These are phyloP conservation scores for Brassica balearica DNA, from an alignment of 441 rosid genomes.

Conservation along the genomic window DNA sequence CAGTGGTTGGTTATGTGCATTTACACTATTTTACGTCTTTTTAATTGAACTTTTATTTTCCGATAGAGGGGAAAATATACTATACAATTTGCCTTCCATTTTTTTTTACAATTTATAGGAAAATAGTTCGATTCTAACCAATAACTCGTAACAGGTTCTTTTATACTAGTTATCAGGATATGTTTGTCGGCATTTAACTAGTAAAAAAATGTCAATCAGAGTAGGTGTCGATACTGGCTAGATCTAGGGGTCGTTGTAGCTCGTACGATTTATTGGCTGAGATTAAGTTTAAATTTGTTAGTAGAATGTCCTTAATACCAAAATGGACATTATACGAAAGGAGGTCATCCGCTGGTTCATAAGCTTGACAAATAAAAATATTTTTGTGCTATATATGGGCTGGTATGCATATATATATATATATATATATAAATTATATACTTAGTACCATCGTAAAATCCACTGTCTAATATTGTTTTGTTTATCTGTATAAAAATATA, in stretches of 20 bases:
- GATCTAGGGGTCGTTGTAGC: slow-evolving; percentile 20
- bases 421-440: background rate
- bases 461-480: background rate
- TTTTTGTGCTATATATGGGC: background rate
- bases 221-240: slow-evolving; percentile 33
- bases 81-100: background rate
- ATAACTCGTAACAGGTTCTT: slow-evolving; percentile 1
- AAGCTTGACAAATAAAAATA: background rate
- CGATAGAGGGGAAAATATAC: background rate
- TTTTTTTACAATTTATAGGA: background rate
- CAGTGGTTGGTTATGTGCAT: slow-evolving; percentile 34
- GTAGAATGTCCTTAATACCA: slow-evolving; percentile 4
- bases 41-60: slow-evolving; percentile 9
- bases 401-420: background rate
- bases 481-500: background rate
- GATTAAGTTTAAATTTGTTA: background rate
- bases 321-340: background rate
- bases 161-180: background rate
- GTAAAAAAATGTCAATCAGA: slow-evolving; percentile 12
- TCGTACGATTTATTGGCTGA: slow-evolving; percentile 6
- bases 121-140: slow-evolving; percentile 12
- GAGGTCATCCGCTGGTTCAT: background rate
- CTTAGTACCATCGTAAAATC: background rate
- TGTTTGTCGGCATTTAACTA: slow-evolving; percentile 21
- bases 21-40: slow-evolving; percentile 11